phyloP scores from a whole-genome alignment of 352 stramenopile species.

The Pythium utonaiense region DNA sequence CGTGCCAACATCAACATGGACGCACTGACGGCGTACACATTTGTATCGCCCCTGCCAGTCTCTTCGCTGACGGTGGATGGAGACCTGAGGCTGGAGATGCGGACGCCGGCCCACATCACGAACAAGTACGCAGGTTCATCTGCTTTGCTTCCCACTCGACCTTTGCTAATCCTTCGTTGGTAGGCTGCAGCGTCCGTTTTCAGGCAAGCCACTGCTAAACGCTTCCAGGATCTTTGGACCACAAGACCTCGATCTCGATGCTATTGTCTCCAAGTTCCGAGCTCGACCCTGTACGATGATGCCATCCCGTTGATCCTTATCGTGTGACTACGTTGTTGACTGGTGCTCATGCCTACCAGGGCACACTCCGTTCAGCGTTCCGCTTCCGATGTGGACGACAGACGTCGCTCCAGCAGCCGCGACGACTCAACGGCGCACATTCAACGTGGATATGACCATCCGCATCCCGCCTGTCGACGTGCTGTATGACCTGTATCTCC shows the following conservation, averaged over 20 bases:
- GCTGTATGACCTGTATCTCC: slow-evolving; percentile 15
- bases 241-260: slow-evolving; percentile 36
- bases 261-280: slow-evolving; percentile 35
- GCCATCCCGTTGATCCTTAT: no score
- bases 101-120: slow-evolving; percentile 39
- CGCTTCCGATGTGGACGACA: slow-evolving; percentile 40
- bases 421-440: slow-evolving; percentile 17
- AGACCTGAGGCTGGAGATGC: slow-evolving; percentile 55
- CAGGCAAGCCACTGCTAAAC: slow-evolving; percentile 37
- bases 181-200: slow-evolving; percentile 39
- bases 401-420: slow-evolving; percentile 18
- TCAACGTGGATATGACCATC: slow-evolving; percentile 40
- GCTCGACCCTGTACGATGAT: slow-evolving; percentile 53
- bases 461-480: slow-evolving; percentile 34
- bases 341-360: no score
- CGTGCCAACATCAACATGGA: slow-evolving; percentile 68
- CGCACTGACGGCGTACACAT: slow-evolving; percentile 34
- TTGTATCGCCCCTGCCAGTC: slow-evolving; percentile 37
- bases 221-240: slow-evolving; percentile 30
- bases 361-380: slow-evolving; percentile 33
- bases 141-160: not conserved
- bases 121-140: slow-evolving; percentile 28
- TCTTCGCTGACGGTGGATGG: slow-evolving; percentile 45
- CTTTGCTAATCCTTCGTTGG: not conserved
- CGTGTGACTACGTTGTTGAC: no score